phyloP scores from a whole-genome alignment of 129 eudicot genomes.

The Helichrysum umbraculigerum region DNA sequence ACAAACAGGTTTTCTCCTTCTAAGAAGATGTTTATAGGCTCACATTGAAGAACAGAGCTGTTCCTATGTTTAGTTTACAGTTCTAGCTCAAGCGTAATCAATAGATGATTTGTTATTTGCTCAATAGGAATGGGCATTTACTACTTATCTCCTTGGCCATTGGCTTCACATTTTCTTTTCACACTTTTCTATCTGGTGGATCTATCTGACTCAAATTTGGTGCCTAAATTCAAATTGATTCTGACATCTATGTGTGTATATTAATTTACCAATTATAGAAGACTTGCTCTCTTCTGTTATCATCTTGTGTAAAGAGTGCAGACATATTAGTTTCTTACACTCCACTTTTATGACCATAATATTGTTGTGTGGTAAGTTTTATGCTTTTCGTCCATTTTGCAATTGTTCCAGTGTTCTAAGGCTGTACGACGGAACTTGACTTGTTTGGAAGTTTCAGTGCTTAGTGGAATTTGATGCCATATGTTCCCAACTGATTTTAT shows the following conservation, averaged over 20 bases:
- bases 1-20: neutral
- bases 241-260: neutral
- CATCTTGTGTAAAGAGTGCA: too few relatives aligned
- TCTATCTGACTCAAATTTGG: neutral
- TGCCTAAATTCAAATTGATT: conserved; percentile 1
- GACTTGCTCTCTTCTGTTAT: too few relatives aligned
- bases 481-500: neutral
- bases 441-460: neutral
- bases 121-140: neutral
- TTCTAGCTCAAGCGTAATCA: neutral
- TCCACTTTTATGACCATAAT: too few relatives aligned
- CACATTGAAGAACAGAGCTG: neutral
- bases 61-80: neutral
- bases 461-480: neutral
- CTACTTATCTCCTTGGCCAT: neutral
- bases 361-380: neutral
- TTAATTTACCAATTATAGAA: too few relatives aligned
- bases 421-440: neutral
- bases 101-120: neutral
- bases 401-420: neutral
- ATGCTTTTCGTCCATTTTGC: neutral
- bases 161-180: neutral
- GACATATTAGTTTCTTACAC: too few relatives aligned
- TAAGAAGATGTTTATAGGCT: neutral
- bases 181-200: neutral